These are phyloP conservation scores for Annulohypoxylon maeteangense DNA, from an alignment of 495 filamentous ascomycete species.

Conservation along the genomic window DNA sequence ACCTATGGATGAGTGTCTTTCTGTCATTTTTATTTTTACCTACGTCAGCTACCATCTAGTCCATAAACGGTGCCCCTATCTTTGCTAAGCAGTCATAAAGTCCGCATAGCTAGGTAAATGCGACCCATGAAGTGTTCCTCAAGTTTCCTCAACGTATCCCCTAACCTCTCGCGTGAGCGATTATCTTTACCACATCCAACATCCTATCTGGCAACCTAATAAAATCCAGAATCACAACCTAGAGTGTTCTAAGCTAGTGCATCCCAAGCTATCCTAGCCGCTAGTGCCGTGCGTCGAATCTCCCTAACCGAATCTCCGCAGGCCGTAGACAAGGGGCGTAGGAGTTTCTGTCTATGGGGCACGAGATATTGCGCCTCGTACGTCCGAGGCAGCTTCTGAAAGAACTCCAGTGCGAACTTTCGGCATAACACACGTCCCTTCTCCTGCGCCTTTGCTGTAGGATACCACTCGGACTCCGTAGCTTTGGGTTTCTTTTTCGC, in stretches of 20 bases:
- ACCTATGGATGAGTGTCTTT: background rate
- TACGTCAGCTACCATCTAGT: background rate
- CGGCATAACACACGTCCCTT: slow-evolving; percentile 42
- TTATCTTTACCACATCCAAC: background rate
- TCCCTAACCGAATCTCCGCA: slow-evolving; percentile 59
- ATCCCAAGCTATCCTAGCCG: slow-evolving; percentile 57
- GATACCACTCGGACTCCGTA: background rate
- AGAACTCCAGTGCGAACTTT: slow-evolving; percentile 52
- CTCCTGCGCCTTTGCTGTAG: background rate
- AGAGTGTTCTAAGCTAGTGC: too few species aligned
- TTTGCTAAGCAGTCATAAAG: background rate
- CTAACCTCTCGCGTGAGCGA: background rate
- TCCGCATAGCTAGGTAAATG: background rate
- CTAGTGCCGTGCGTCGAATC: slow-evolving; percentile 53
- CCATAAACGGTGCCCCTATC: background rate
- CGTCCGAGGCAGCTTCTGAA: slow-evolving; percentile 51
- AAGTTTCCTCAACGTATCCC: background rate
- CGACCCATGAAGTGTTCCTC: background rate
- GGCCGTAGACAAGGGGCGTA: slow-evolving; percentile 53
- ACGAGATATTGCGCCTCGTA: slow-evolving; percentile 56
- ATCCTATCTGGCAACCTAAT: background rate
- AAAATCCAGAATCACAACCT: too few species aligned
- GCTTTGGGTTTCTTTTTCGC: slow-evolving; percentile 27
- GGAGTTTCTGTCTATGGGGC: slow-evolving; percentile 47
- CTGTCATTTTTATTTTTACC: background rate